Evolutionary conservation across 352 stramenopile genomes (phyloP).

Genomic region (Phytophthora palmivora): DNA sequence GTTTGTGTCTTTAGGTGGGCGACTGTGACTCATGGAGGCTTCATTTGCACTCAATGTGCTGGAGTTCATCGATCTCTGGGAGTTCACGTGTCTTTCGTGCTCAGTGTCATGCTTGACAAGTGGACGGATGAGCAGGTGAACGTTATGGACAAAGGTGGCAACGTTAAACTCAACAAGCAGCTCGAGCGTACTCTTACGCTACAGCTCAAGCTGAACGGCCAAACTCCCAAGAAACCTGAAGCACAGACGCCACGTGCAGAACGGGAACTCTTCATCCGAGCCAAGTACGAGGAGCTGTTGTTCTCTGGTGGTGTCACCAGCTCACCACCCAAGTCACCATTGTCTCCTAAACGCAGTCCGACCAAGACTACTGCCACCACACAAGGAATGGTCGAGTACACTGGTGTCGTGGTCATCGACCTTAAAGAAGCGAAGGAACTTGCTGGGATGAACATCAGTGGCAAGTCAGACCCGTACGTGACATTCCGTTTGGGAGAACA

Average conservation of each 20-base stretch:
- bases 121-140: constrained; percentile 87
- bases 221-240: constrained; percentile 58
- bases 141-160: constrained; percentile 55
- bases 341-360: constrained; percentile 22
- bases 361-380: constrained; percentile 17
- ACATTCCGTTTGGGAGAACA: constrained; percentile 78
- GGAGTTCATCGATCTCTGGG: constrained; percentile 95
- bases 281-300: constrained; percentile 71
- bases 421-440: constrained; percentile 70
- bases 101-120: constrained; percentile 95
- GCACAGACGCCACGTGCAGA: constrained; percentile 51
- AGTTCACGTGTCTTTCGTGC: constrained; percentile 98
- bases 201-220: constrained; percentile 22
- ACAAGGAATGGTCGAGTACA: constrained; percentile 85
- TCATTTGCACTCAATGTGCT: constrained; percentile 98
- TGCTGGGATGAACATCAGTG: constrained; percentile 76
- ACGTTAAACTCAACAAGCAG: constrained; percentile 61
- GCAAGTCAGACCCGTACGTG: constrained; percentile 85
- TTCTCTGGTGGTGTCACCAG: constrained; percentile 45
- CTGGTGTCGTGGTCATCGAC: constrained; percentile 79
- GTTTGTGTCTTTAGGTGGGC: constrained; percentile 84
- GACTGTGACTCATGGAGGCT: constrained; percentile 92
- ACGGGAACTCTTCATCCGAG: constrained; percentile 76
- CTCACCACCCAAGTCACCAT: constrained; percentile 10
- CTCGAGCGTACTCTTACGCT: constrained; percentile 67